A percentile compares a stretch with the other conserved stretches of the same genome.
Evolutionary conservation across 1,284 basidiomycete genomes (phyloP).

Genomic region (Tylopilus sp.): DNA sequence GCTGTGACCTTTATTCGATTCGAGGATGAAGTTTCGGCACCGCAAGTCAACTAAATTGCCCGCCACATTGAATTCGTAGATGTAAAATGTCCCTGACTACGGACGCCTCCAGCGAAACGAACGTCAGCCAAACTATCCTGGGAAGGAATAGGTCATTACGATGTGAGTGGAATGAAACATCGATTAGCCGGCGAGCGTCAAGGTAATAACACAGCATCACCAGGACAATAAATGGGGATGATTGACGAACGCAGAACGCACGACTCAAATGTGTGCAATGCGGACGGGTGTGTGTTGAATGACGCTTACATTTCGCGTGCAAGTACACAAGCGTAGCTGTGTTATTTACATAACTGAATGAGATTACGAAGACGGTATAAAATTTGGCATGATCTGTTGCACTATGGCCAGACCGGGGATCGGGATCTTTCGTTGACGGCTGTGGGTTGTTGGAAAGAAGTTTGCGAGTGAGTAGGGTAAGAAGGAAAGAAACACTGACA

Average conservation of each 20-base stretch:
- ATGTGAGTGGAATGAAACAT: background rate
- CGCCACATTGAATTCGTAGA: too few species aligned
- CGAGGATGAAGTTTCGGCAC: too few species aligned
- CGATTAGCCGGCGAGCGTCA: background rate
- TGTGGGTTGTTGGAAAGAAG: slow-evolving; percentile 1
- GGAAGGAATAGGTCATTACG: background rate
- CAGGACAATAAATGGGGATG: background rate
- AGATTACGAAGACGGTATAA: slow-evolving; percentile 17
- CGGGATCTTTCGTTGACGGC: slow-evolving; percentile 28
- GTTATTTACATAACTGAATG: background rate
- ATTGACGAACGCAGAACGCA: background rate
- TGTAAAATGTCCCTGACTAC: too few species aligned
- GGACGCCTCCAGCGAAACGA: too few species aligned
- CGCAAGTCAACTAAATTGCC: too few species aligned
- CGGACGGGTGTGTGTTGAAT: background rate
- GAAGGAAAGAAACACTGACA: slow-evolving; percentile 33
- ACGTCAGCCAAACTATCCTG: too few species aligned
- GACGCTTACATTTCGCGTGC: background rate
- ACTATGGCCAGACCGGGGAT: slow-evolving; percentile 32
- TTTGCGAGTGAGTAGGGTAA: background rate
- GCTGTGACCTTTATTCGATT: too few species aligned
- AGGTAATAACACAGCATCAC: background rate
- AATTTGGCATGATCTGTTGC: slow-evolving; percentile 22
- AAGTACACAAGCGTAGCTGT: background rate
- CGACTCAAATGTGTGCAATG: background rate